Evolutionary conservation across 176 grass and related monocot species (phyloP).

Genomic region (Aegilops tauschii): DNA sequence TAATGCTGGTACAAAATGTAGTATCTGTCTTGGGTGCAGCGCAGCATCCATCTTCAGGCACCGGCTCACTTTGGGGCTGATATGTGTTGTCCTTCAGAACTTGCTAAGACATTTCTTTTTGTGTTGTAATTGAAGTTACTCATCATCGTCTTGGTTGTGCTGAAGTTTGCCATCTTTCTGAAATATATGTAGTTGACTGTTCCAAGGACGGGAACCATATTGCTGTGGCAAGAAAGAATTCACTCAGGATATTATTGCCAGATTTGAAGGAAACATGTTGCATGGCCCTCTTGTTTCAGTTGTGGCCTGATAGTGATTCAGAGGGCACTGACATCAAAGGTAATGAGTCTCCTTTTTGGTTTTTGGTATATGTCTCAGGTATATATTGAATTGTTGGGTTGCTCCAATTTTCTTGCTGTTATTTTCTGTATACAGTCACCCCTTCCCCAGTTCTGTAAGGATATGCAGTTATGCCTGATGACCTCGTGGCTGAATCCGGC

Average conservation of each 20-base stretch:
- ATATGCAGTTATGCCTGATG: background rate
- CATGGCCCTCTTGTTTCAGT: slow-evolving; percentile 75
- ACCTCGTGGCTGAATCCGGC: background rate
- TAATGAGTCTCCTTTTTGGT: slow-evolving; percentile 31
- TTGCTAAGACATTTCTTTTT: background rate
- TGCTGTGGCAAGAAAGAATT: slow-evolving; percentile 64
- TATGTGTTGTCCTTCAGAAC: slow-evolving; percentile 5
- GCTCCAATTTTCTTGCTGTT: background rate
- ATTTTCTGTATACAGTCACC: background rate
- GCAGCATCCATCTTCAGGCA: background rate
- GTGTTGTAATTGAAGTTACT: slow-evolving; percentile 22
- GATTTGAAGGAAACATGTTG: slow-evolving; percentile 66
- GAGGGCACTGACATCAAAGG: slow-evolving; percentile 58
- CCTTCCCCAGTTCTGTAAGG: background rate
- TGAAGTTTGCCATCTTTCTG: slow-evolving; percentile 27
- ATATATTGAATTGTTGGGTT: slow-evolving; percentile 3
- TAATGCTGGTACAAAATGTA: background rate
- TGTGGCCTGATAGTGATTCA: slow-evolving; percentile 59
- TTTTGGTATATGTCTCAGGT: background rate
- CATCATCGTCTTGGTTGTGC: slow-evolving; percentile 25
- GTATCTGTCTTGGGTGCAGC: background rate
- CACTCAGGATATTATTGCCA: slow-evolving; percentile 62
- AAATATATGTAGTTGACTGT: slow-evolving; percentile 68
- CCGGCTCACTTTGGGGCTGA: background rate
- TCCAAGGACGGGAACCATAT: slow-evolving; percentile 64